Base-by-base conservation (phyloP, 257 asterid genomes). In the Cruciata laevipes region DNA sequence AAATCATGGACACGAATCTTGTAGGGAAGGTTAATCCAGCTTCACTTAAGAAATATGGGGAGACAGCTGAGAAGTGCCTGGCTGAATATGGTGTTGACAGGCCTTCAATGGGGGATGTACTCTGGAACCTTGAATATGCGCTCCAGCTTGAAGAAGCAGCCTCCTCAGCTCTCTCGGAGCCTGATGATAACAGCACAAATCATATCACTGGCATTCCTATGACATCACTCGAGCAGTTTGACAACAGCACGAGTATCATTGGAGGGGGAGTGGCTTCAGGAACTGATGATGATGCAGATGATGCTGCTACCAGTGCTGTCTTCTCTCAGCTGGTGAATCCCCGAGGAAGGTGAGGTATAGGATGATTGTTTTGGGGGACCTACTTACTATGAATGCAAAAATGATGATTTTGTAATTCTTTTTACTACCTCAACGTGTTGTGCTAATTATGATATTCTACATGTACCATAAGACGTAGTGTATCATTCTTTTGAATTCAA, bases 61-160 rank as follows among this genome's bases (percentile, higher is more conserved):
- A 81, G 71, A 81, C 83, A 38, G 83, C 86, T 18, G 86, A 78
- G 42, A 81, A 81, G 42, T 78, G 86, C 69, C 52, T 81, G 61
- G 79, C 86, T 55, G 86, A 81, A 69, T 67, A 81, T 17, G 86
- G 86, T 27, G 86, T 71, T 69, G 86, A 81, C 38, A 75, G 86
- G 71, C 86, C 86, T 72, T 81, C 86, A 3, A 81, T 81, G 86
- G 86, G 86, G 12, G 86, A 81, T n/a, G 83, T 81, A 16, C 61
- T 81, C 16, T 81, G 86, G 86, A 81, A 81, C 21, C 60, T 81
- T 5, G 86, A 81, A 71, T 81, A 81, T 6, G 80, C 83, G 21
- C 78, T 81, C 60, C 86, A 81, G 72, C 81, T 81, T 49, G 83
- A 81, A 68, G 83, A 81, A 70, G 71, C 81, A 70, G 71, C 81